Evolutionary conservation across 78 protist species (phyloP), one percentile per base, ranked within the genome.

Genomic region (Chrysochromulina parva): DNA sequence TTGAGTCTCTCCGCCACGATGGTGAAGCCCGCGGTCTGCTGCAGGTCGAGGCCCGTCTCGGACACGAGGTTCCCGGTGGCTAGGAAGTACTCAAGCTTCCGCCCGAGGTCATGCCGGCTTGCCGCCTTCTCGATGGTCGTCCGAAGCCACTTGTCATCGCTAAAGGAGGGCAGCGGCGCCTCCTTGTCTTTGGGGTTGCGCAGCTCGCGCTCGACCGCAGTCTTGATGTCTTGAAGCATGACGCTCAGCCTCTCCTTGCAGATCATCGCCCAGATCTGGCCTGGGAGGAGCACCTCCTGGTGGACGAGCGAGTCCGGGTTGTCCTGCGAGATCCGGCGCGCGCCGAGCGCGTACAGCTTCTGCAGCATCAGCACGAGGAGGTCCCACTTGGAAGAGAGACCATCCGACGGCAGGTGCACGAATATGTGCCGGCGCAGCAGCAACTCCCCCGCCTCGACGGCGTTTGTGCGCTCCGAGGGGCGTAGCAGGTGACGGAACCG

Each of bases 1-100:
- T 99, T 99, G 86, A 99, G 90, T 60, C 95, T 86, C 84, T 99
- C 99, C 3, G 99, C 99, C 57, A 97, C 93, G 54, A 99, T 95
- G 13, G 95, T 88, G 89, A 84, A 97, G 28, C 99, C 99, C 20
- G 97, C 19, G 24, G 90, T 76, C 95, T 97, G 99, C 90, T 85
- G 90, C 93, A 97, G 81, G 80, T 98, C 98, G 48, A 98, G 93
- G n/a, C 98, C 98, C 19, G 97, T 53, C 52, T 38, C 65, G 20
- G 96, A 62, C 24, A 17, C 57, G 24, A 97, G 76, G 91, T 97
- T 97, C 62, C 99, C 99, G 5, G 99, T 98, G 26, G 97, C 92
- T 52, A 98, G 60, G 50, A 99, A 69, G 90, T 94, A 91, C 57
- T 14, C 52, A 24, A 84, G 52, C 71, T 19, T 13, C 76, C 13